A percentile compares a stretch with the other conserved stretches of the same genome.
Evolutionary conservation across 768 basidiomycete species (phyloP).

Genomic region (Mycena haematopus): DNA sequence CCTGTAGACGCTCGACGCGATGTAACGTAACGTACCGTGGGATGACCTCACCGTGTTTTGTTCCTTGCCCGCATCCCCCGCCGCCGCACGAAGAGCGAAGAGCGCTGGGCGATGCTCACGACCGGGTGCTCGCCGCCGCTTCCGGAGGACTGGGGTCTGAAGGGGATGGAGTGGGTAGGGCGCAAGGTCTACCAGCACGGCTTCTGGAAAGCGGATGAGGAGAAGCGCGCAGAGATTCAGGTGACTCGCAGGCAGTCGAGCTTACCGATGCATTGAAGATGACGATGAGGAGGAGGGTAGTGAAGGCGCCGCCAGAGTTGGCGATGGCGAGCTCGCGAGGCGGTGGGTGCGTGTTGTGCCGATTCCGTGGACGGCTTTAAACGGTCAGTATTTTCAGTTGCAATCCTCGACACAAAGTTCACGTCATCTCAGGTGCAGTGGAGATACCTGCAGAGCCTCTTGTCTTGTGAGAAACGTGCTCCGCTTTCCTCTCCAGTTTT

Average conservation of each 20-base stretch:
- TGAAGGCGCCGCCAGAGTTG: conserved; percentile 32
- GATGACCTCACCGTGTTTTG: conserved; percentile 62
- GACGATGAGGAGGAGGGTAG: conserved; percentile 66
- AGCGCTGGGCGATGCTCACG: conserved; percentile 72
- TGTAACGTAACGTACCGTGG: conserved; percentile 90
- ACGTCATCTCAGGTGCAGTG: conserved; percentile 64
- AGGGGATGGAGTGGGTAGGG: conserved; percentile 97
- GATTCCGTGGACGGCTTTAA: conserved; percentile 77
- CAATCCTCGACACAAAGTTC: conserved; percentile 13
- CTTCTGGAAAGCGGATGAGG: conserved; percentile 87
- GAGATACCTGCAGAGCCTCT: conserved; percentile 73
- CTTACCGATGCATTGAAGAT: conserved; percentile 83
- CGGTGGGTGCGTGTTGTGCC: conserved; percentile 79
- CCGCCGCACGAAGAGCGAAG: conserved; percentile 42
- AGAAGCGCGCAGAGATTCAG: conserved; percentile 74
- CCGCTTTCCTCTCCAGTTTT: conserved; percentile 33
- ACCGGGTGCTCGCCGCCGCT: conserved; percentile 73
- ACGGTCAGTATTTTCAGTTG: conserved; percentile 59
- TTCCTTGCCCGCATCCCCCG: conserved; percentile 70
- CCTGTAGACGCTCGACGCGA: conserved; percentile 57
- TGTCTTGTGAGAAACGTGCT: conserved; percentile 52
- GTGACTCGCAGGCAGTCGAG: conserved; percentile 65
- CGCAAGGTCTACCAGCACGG: conserved; percentile 90
- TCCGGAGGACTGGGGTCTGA: conserved; percentile 93
- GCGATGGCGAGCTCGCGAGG: conserved; percentile 50